Evolutionary conservation across 768 basidiomycete species (phyloP), one percentile per base, ranked within the genome.

Genomic region (Phanerochaete sordida): DNA sequence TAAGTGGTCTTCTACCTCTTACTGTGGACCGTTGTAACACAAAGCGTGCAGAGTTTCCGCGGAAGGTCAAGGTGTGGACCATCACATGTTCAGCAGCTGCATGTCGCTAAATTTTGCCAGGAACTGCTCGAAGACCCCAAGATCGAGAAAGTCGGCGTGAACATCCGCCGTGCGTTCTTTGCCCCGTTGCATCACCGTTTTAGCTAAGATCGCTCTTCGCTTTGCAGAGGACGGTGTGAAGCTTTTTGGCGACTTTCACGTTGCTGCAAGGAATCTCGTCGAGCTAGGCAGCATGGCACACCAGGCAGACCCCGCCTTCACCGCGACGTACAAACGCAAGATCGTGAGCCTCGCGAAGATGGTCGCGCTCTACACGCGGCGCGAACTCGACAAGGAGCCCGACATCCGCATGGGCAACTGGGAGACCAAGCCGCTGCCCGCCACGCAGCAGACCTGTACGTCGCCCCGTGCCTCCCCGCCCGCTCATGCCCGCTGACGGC

Each of bases 371-470:
- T 83, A 81, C 60, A 16, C 28, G 50, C 43, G 72, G 74, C 27
- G 60, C 61, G 27, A 71, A 1, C 70, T 83, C 43, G 67, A 66
- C 51, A 83, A 83, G 66, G 78, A 77, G n/a, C n/a, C n/a, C 21
- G 71, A 69, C 50, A 81, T 76, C n/a, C 75, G 82, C 30, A 77
- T 65, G 43, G 73, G 77, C 47, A 76, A 83, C 60, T 83, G 81
- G 81, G 79, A 80, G 59, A 67, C 58, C 0, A 45, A 66, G 12
- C 68, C 66, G 4, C 73, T 83, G 19, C 71, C 69, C 13, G 57
- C 61, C 39, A 64, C 68, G 55, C 82, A 81, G 70, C 57, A 76
- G 27, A 67, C 73, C 60, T 81, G 79, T 79, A 47, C 23, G 70
- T 62, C 31, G 8, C 28, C 16, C 27, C 5, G 46, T 46, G 6